Evolutionary conservation across 2,329 filamentous ascomycete genomes (phyloP).

Genomic region (Fusarium sp.): DNA sequence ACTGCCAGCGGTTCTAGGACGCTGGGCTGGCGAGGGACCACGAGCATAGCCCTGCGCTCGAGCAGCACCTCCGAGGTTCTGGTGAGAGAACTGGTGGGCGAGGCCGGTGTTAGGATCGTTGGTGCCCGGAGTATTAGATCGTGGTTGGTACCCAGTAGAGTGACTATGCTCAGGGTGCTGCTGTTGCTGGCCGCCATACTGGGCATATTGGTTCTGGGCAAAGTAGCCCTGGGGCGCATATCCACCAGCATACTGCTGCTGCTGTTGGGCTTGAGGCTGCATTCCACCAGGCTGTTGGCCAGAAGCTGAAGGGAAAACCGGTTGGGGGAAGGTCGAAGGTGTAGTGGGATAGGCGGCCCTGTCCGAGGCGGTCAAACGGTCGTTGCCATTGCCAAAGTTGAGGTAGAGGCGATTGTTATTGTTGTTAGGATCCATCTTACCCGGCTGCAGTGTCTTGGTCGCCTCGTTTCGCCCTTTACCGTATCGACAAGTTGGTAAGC

Average conservation of each 20-base stretch:
- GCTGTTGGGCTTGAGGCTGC: conserved; percentile 55
- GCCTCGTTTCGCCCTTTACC: conserved; percentile 35
- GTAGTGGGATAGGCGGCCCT: conserved; percentile 85
- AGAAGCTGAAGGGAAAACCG: conserved; percentile 68
- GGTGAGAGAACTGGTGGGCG: conserved; percentile 96
- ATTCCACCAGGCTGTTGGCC: conserved; percentile 42
- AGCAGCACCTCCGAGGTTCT: conserved; percentile 84
- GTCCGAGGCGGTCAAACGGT: conserved; percentile 72
- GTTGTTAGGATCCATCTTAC: conserved; percentile 68
- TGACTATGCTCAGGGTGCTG: conserved; percentile 64
- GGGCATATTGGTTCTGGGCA: conserved; percentile 69
- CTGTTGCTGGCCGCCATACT: conserved; percentile 55
- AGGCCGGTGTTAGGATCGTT: conserved; percentile 92
- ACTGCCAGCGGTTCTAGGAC: conserved; percentile 86
- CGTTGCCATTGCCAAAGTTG: conserved; percentile 75
- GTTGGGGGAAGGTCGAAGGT: conserved; percentile 95
- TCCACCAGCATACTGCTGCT: conserved; percentile 61
- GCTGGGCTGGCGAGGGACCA: conserved; percentile 76
- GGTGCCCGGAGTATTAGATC: conserved; percentile 70
- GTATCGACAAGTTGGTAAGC: conserved; percentile 39
- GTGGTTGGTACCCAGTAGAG: conserved; percentile 61
- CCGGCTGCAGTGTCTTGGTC: conserved; percentile 22
- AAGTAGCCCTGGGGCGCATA: conserved; percentile 69
- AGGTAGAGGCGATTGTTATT: conserved; percentile 75
- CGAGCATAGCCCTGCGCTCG: conserved; percentile 79